Evolutionary conservation across 2,329 filamentous ascomycete species (phyloP).

Genomic region (Sporothrix humicola): DNA sequence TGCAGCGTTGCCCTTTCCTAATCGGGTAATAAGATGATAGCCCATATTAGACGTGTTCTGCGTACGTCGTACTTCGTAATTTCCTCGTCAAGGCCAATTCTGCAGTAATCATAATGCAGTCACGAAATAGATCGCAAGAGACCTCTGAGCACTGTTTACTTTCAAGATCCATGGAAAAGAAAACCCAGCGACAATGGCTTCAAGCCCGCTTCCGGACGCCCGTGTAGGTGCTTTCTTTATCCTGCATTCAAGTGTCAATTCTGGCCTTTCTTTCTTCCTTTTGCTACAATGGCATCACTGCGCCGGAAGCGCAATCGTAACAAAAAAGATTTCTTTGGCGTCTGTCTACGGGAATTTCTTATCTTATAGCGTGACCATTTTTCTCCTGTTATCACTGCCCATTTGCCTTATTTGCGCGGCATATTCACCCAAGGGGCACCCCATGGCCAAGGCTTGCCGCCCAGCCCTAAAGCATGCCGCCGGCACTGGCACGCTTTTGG

Average conservation of each 20-base stretch:
- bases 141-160: neutral
- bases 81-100: neutral
- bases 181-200: neutral
- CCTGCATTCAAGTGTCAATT: neutral
- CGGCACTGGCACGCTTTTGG: neutral
- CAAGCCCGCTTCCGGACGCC: neutral
- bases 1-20: conserved; percentile 17
- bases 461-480: neutral
- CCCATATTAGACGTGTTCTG: conserved; percentile 7
- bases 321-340: neutral
- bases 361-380: neutral
- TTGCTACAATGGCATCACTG: conserved; percentile 12
- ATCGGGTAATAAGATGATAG: conserved; percentile 22
- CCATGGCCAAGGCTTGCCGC: neutral
- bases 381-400: neutral
- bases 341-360: neutral
- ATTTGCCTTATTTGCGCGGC: conserved; percentile 19
- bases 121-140: neutral
- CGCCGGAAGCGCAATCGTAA: neutral
- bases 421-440: neutral
- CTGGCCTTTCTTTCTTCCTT: neutral
- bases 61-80: neutral
- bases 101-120: neutral
- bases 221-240: neutral
- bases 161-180: neutral